These are phyloP conservation scores for Pythium brachiatum DNA, from an alignment of 352 stramenopile species.

Conservation along the genomic window DNA sequence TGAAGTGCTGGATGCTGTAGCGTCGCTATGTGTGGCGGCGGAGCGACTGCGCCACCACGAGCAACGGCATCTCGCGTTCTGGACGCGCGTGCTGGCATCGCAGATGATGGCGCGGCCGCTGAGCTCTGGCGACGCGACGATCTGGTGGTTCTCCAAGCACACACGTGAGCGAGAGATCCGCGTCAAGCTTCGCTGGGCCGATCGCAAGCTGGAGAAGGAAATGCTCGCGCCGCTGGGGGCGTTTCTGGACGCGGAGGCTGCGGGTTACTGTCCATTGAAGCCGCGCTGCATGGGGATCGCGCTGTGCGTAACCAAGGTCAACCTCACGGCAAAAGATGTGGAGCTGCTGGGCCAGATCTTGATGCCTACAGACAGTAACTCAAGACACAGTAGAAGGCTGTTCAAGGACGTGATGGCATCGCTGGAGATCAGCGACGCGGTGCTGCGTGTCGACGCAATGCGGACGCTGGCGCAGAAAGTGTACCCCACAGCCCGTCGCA, in stretches of 20 bases:
- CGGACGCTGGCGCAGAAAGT: slow-evolving; percentile 11
- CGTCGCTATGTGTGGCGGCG: slow-evolving; percentile 6
- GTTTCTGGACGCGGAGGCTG: neutral
- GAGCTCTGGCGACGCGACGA: slow-evolving; percentile 7
- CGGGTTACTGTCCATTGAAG: neutral
- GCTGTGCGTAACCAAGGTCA: slow-evolving; percentile 10
- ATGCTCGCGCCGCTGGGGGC: slow-evolving; percentile 4
- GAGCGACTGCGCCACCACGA: slow-evolving; percentile 9
- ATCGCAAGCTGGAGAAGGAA: slow-evolving; percentile 6
- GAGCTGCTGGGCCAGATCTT: slow-evolving; percentile 14
- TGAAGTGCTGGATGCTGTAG: neutral
- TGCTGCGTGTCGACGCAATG: neutral
- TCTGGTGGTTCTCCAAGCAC: slow-evolving; percentile 14
- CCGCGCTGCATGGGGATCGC: slow-evolving; percentile 8
- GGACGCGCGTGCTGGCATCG: slow-evolving; percentile 20
- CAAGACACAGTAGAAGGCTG: too few species aligned
- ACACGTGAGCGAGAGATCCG: slow-evolving; percentile 10
- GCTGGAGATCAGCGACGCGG: slow-evolving; percentile 14
- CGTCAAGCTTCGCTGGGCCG: slow-evolving; percentile 12
- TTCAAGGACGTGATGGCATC: slow-evolving; percentile 7
- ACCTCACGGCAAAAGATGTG: slow-evolving; percentile 7
- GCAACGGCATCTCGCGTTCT: slow-evolving; percentile 13
- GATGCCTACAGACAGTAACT: neutral
- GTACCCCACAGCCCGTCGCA: slow-evolving; percentile 7
- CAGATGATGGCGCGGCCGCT: slow-evolving; percentile 21